Percentiles rank a stretch among this genome's conserved stretches.
Conservation (phyloP, 345 rosid species). For the Punica granatum region DNA sequence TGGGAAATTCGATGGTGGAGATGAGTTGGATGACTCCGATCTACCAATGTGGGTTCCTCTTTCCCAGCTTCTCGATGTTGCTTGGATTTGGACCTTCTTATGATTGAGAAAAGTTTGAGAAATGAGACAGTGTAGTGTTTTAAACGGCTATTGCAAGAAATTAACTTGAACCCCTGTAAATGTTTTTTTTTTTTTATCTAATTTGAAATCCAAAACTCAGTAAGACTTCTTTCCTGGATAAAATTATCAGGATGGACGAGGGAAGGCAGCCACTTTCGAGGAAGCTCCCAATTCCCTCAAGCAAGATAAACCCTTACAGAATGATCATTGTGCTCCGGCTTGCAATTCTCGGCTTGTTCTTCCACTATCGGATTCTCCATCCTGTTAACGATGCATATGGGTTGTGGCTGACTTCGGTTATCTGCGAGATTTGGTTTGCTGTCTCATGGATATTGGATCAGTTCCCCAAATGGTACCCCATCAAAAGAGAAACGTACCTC, state of each 20-base stretch:
- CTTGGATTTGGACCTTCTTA: not conserved
- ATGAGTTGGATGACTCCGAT: conserved; percentile 74
- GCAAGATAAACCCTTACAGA: conserved; percentile 96
- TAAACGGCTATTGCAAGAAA: not conserved
- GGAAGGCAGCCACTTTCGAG: conserved; percentile 98
- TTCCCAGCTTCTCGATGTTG: not conserved
- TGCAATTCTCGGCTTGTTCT: conserved; percentile 79
- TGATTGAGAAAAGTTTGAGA: not conserved
- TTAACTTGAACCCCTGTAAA: not conserved
- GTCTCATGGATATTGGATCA: conserved; percentile 98
- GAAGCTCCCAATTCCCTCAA: conserved; percentile 85
- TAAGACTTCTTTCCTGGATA: not conserved
- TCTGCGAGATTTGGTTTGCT: conserved; percentile 98
- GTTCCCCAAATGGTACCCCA: conserved; percentile 96
- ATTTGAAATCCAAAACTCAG: not conserved
- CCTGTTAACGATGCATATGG: conserved; percentile 87
- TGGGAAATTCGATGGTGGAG: conserved; percentile 46
- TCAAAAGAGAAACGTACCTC: conserved; percentile 83
- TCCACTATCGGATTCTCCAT: conserved; percentile 89
- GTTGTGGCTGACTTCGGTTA: conserved; percentile 93
- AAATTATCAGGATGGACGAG: conserved; percentile 91
- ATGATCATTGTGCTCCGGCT: conserved; percentile 78
- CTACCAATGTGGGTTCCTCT: conserved; percentile 68
- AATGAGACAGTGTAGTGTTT: not conserved
- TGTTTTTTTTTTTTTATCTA: no score